Evolutionary conservation across 306 rosid genomes (phyloP).

Genomic region (Malus fusca): DNA sequence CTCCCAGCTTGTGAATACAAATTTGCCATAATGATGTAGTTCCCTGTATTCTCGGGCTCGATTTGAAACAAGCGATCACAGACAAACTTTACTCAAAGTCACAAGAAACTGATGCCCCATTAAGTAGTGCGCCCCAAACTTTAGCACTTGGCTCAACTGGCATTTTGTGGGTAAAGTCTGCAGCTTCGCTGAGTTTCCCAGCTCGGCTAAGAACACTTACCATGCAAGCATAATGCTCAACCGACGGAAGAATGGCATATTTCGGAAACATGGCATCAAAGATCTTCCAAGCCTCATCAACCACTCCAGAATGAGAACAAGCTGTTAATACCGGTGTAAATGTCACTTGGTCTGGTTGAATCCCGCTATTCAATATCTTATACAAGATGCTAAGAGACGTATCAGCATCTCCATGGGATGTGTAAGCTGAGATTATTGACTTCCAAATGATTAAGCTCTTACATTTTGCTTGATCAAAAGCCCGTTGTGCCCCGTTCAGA

Average conservation of each 20-base stretch:
- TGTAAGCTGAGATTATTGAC: slow-evolving; percentile 72
- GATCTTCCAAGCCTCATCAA: slow-evolving; percentile 73
- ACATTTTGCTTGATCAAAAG: slow-evolving; percentile 47
- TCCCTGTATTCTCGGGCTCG: slow-evolving; percentile 79
- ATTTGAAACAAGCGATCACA: slow-evolving; percentile 55
- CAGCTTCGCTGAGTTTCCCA: slow-evolving; percentile 67
- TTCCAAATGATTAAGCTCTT: slow-evolving; percentile 71
- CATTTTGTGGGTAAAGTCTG: slow-evolving; percentile 54
- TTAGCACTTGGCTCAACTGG: slow-evolving; percentile 66
- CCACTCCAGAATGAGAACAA: slow-evolving; percentile 71
- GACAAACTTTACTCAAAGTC: slow-evolving; percentile 55
- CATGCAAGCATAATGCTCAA: slow-evolving; percentile 91
- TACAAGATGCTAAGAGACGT: slow-evolving; percentile 44
- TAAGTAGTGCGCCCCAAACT: slow-evolving; percentile 87
- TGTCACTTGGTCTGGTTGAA: slow-evolving; percentile 74
- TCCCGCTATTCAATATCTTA: slow-evolving; percentile 52
- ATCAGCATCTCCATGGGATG: slow-evolving; percentile 63
- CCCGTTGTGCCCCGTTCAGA: slow-evolving; percentile 40
- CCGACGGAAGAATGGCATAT: slow-evolving; percentile 51
- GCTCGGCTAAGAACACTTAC: slow-evolving; percentile 77
- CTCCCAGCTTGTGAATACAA: slow-evolving; percentile 69
- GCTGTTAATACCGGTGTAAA: slow-evolving; percentile 62
- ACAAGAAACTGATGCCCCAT: slow-evolving; percentile 69
- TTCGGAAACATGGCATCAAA: slow-evolving; percentile 40
- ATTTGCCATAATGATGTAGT: slow-evolving; percentile 77